phyloP scores from a whole-genome alignment of 179 eudicot species.

The Beta lomatogona region DNA sequence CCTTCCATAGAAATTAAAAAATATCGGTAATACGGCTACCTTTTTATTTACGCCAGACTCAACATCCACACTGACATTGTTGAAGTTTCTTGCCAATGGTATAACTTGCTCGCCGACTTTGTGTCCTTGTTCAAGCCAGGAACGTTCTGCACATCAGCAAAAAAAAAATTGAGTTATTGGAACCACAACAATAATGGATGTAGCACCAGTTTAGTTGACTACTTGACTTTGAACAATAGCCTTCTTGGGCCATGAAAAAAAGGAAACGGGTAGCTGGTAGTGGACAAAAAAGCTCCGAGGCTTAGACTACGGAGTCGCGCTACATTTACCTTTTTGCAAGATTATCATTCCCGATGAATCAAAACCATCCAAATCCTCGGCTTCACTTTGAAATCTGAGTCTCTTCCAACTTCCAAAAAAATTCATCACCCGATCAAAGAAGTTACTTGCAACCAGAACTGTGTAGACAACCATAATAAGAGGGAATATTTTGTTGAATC shows the following conservation, averaged over 20 bases:
- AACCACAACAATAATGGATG: neutral
- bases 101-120: constrained; percentile 81
- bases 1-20: neutral
- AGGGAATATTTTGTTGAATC: constrained; percentile 89
- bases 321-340: constrained; percentile 71
- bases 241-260: too few relatives aligned
- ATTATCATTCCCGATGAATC: constrained; percentile 93
- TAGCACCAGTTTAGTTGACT: neutral
- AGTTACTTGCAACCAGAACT: constrained; percentile 79
- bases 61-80: constrained; percentile 54
- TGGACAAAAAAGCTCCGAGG: neutral
- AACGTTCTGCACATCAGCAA: constrained; percentile 56
- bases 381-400: constrained; percentile 65
- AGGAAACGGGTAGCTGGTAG: too few relatives aligned
- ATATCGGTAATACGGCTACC: constrained; percentile 14
- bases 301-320: neutral
- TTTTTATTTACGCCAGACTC: constrained; percentile 54
- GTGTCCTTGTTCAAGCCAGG: constrained; percentile 94
- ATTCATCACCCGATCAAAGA: constrained; percentile 78
- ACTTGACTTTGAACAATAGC: neutral
- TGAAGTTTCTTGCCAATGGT: constrained; percentile 89
- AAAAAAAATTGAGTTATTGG: neutral
- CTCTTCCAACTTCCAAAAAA: constrained; percentile 89
- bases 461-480: constrained; percentile 96
- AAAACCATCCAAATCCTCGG: constrained; percentile 86